Conservation (phyloP, 2,329 filamentous ascomycete species). For the Gliomastix tumulicola region DNA sequence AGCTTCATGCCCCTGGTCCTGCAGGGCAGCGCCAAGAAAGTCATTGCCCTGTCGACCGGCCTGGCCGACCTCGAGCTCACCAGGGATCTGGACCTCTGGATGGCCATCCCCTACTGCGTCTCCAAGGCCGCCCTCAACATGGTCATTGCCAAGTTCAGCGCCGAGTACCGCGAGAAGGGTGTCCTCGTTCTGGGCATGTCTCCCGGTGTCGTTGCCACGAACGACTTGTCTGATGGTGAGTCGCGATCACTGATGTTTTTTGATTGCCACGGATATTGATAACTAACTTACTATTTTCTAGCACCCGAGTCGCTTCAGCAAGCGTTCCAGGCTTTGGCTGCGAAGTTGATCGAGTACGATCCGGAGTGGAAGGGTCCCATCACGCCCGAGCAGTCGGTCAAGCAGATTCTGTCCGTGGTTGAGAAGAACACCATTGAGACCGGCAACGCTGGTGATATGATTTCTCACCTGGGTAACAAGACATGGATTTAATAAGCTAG, state of each 20-base stretch:
- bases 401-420: neutral
- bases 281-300: neutral
- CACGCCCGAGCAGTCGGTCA: slow-evolving; percentile 3
- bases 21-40: slow-evolving; percentile 42
- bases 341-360: slow-evolving; percentile 2
- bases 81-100: slow-evolving; percentile 23
- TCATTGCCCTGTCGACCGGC: slow-evolving; percentile 39
- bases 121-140: slow-evolving; percentile 43
- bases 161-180: slow-evolving; percentile 36
- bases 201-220: slow-evolving; percentile 5
- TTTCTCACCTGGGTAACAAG: slow-evolving; percentile 6
- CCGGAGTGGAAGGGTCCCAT: slow-evolving; percentile 3
- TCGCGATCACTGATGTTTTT: too few relatives aligned
- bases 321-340: neutral
- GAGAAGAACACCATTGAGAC: slow-evolving; percentile 1
- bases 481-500: slow-evolving; percentile 2
- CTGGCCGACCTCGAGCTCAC: slow-evolving; percentile 34
- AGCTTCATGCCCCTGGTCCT: slow-evolving; percentile 43
- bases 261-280: neutral
- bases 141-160: slow-evolving; percentile 41
- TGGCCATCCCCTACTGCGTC: slow-evolving; percentile 29
- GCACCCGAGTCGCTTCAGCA: neutral
- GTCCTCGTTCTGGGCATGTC: slow-evolving; percentile 35
- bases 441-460: slow-evolving; percentile 2
- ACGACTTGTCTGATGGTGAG: neutral